Evolutionary conservation across 768 basidiomycete species (phyloP), one percentile per base, ranked within the genome.

Genomic region (Gelatoporia subvermispora): DNA sequence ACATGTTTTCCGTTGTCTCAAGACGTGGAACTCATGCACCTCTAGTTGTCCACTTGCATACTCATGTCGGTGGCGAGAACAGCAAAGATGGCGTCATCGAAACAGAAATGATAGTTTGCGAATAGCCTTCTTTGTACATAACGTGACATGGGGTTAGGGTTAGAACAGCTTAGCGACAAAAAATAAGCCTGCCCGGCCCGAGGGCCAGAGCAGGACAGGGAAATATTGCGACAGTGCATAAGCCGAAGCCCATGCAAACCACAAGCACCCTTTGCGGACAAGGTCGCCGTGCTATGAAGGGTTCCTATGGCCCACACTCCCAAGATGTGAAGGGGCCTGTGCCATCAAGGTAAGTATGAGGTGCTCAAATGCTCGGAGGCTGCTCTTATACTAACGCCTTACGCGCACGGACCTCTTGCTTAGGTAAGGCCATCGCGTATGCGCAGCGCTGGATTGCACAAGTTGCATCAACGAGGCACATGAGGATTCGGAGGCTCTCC

Each of bases 221-320:
- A 72, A 72, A 72, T 71, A 72, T 72, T 71, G 54, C 60, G 69
- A 71, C 68, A 64, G 66, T 72, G 70, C 70, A 70, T 68, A 66
- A 65, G 67, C 68, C 66, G 66, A 61, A 68, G 67, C 69, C 55
- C 64, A 74, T 69, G 75, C 74, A 76, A 76, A 68, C 68, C 67
- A 58, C 47, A 48, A 35, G 58, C 46, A 60, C 68, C 70, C 72
- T 70, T 69, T 74, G 72, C 51, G 74, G 74, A 75, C 73, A 74
- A 40, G 71, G 75, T 74, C 75, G 75, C 74, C 74, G 74, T 76
- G 74, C 74, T 73, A 73, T 76, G 74, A 56, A 56, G 58, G 59
- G 56, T 50, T 59, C 64, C 63, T 56, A 64, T 56, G 60, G 68
- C 68, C 68, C 66, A 65, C 59, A 56, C 43, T 49, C 65, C 65